These are phyloP conservation scores for Talaromyces sp. DNA, from an alignment of 2,329 filamentous ascomycete species.

Conservation along the genomic window DNA sequence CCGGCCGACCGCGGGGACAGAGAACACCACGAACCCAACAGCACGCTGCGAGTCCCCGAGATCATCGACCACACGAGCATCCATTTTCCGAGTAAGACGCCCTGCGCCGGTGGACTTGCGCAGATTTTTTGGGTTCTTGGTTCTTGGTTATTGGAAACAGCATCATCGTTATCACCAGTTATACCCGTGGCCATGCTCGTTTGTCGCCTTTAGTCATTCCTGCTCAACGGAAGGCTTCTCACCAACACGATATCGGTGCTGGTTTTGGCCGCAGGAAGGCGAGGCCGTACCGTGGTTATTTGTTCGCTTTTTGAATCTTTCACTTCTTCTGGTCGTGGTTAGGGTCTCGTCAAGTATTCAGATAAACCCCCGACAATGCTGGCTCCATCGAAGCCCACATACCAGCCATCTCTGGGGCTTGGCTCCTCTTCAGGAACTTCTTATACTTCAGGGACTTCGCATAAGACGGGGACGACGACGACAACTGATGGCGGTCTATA, in stretches of 20 bases:
- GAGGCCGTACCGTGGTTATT: background rate
- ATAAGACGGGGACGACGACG: constrained; percentile 23
- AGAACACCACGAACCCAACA: background rate
- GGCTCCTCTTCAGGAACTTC: constrained; percentile 30
- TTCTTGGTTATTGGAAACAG: background rate
- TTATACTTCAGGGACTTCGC: constrained; percentile 23
- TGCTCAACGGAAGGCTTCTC: background rate
- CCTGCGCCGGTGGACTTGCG: background rate
- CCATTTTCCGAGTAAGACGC: background rate
- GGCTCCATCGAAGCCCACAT: constrained; percentile 38
- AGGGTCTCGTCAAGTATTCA: background rate
- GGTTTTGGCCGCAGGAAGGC: background rate
- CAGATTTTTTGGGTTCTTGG: background rate
- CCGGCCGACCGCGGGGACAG: background rate
- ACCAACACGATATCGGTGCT: background rate
- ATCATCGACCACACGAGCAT: background rate
- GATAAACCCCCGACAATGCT: constrained; percentile 26
- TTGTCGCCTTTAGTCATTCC: background rate
- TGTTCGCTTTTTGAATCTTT: background rate
- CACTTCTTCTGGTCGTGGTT: background rate
- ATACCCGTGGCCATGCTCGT: background rate
- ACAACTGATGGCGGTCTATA: constrained; percentile 44
- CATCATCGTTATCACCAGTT: background rate
- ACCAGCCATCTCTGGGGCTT: constrained; percentile 26
- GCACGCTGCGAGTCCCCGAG: background rate